A percentile compares a stretch with the other conserved stretches of the same genome.
phyloP scores from a whole-genome alignment of 2,329 filamentous ascomycete genomes.

The Pyrenophora teres region DNA sequence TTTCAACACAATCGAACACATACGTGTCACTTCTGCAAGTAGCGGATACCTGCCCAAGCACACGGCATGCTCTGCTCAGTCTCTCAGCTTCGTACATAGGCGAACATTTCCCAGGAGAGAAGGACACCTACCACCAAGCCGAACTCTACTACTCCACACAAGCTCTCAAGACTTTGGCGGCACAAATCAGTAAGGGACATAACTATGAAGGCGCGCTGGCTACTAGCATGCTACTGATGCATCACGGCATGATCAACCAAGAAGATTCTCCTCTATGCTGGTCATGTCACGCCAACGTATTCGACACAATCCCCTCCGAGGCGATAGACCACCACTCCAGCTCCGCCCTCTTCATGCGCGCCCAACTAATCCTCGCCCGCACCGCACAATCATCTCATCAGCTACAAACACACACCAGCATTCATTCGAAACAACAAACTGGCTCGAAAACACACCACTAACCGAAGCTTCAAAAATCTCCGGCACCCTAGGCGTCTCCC shows the following conservation, averaged over 20 bases:
- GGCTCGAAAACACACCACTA: slow-evolving; percentile 28
- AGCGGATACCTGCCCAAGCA: slow-evolving; percentile 36
- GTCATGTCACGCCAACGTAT: slow-evolving; percentile 41
- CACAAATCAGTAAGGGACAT: slow-evolving; percentile 35
- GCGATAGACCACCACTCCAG: slow-evolving; percentile 32
- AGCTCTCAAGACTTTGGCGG: slow-evolving; percentile 34
- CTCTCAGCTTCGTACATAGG: slow-evolving; percentile 41
- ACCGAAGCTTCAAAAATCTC: slow-evolving; percentile 33
- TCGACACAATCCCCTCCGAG: slow-evolving; percentile 34
- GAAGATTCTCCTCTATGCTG: slow-evolving; percentile 38
- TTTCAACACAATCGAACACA: slow-evolving; percentile 32
- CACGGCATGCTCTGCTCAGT: slow-evolving; percentile 38
- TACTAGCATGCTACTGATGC: slow-evolving; percentile 44
- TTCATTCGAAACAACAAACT: slow-evolving; percentile 32
- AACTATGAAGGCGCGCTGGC: slow-evolving; percentile 37
- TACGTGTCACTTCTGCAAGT: slow-evolving; percentile 31
- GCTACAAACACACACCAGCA: slow-evolving; percentile 29
- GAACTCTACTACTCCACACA: slow-evolving; percentile 43
- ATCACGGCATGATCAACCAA: slow-evolving; percentile 36
- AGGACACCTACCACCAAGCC: slow-evolving; percentile 36
- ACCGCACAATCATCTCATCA: slow-evolving; percentile 32
- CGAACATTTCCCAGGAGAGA: slow-evolving; percentile 36
- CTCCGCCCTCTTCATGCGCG: slow-evolving; percentile 35
- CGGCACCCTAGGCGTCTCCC: slow-evolving; percentile 34
- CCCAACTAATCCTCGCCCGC: slow-evolving; percentile 35